These are phyloP conservation scores for Irpex sp. DNA, from an alignment of 1,284 basidiomycete species.

Conservation along the genomic window DNA sequence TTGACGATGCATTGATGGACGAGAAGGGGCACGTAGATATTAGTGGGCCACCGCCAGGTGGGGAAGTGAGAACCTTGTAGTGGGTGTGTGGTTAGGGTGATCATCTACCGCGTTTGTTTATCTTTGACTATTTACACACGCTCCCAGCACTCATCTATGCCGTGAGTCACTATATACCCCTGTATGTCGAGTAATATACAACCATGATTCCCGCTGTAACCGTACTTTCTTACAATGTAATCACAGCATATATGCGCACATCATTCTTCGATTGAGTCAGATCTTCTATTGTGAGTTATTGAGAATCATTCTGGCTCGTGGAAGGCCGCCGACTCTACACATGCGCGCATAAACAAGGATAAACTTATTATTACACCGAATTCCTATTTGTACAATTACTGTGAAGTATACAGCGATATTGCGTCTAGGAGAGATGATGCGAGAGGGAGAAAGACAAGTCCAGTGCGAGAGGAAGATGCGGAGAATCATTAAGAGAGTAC, in stretches of 20 bases:
- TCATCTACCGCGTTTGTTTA: background rate
- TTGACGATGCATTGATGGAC: constrained; percentile 58
- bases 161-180: background rate
- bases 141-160: background rate
- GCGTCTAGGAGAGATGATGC: background rate
- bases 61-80: constrained; percentile 12
- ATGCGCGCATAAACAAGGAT: background rate
- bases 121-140: background rate
- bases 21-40: constrained; percentile 68
- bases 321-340: background rate
- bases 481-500: background rate
- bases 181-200: background rate
- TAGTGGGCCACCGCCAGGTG: constrained; percentile 35
- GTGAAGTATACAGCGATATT: background rate
- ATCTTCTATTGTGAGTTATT: background rate
- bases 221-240: background rate
- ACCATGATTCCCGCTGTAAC: background rate
- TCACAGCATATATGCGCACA: background rate
- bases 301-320: background rate
- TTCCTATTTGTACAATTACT: constrained; percentile 4
- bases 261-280: background rate
- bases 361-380: background rate
- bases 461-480: background rate
- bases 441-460: background rate
- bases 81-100: background rate